A percentile compares a stretch with the other conserved stretches of the same genome.
Conservation (phyloP, 2,329 filamentous ascomycete species). For the Colletotrichum sidae region DNA sequence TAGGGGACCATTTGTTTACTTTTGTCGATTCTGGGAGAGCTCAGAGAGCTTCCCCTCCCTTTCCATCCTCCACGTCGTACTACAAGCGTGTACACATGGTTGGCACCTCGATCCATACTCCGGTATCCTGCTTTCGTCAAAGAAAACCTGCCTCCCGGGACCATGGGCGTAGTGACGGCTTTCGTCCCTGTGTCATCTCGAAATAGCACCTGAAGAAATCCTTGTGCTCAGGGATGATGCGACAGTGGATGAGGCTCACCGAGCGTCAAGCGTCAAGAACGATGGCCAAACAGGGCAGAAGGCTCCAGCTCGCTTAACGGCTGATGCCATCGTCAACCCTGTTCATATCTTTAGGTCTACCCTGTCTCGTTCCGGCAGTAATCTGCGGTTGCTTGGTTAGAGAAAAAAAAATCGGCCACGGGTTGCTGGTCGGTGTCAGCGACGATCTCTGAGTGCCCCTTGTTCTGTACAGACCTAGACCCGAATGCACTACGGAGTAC, state of each 20-base stretch:
- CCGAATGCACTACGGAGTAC: neutral
- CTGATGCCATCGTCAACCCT: slow-evolving; percentile 34
- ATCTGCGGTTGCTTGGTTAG: slow-evolving; percentile 35
- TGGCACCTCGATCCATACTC: slow-evolving; percentile 22
- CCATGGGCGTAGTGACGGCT: slow-evolving; percentile 3
- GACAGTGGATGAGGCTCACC: slow-evolving; percentile 14
- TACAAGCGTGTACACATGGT: no score
- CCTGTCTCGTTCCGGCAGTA: slow-evolving; percentile 29
- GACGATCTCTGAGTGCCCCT: no score
- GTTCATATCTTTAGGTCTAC: slow-evolving; percentile 22
- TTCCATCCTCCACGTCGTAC: no score
- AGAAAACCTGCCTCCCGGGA: neutral
- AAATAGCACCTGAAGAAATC: slow-evolving; percentile 30
- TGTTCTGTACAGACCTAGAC: no score
- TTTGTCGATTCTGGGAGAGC: slow-evolving; percentile 29
- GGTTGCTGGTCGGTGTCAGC: no score
- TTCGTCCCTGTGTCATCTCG: slow-evolving; percentile 16
- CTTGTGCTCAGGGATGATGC: slow-evolving; percentile 9
- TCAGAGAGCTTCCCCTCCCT: slow-evolving; percentile 5
- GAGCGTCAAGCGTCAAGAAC: slow-evolving; percentile 8
- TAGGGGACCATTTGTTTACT: slow-evolving; percentile 37
- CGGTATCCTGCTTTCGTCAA: slow-evolving; percentile 10
- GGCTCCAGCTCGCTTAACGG: slow-evolving; percentile 23
- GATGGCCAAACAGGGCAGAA: slow-evolving; percentile 18
- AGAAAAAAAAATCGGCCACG: slow-evolving; percentile 23